Evolutionary conservation across 352 stramenopile species (phyloP).

Genomic region (Globisporangium takayamanum): DNA sequence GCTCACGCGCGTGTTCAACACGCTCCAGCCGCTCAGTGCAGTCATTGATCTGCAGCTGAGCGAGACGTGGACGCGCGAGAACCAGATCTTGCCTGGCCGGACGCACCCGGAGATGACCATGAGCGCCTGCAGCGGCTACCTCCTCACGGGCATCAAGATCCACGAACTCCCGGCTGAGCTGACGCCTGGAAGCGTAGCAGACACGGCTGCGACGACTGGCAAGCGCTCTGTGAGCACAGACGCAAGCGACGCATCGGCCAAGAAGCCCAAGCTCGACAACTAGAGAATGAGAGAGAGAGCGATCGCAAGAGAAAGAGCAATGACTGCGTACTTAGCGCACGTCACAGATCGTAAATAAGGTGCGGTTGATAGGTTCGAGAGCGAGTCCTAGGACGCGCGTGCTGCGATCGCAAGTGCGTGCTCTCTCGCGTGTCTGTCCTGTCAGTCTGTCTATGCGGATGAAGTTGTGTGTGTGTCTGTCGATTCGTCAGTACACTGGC

Average conservation of each 20-base stretch:
- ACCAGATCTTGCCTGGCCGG: slow-evolving; percentile 90
- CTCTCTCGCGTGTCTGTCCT: too few relatives aligned
- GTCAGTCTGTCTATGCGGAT: not conserved
- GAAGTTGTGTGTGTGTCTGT: not conserved
- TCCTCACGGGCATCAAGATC: slow-evolving; percentile 93
- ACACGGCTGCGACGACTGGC: not conserved
- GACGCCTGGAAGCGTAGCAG: not conserved
- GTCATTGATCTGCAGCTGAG: slow-evolving; percentile 93
- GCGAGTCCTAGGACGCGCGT: too few relatives aligned
- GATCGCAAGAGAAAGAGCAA: not conserved
- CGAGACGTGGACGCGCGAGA: slow-evolving; percentile 94
- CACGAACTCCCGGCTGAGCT: slow-evolving; percentile 16
- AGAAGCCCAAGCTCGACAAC: slow-evolving; percentile 16
- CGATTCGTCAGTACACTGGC: not conserved
- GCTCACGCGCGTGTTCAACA: slow-evolving; percentile 86
- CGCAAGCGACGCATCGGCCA: not conserved
- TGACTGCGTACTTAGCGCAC: not conserved
- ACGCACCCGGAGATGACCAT: slow-evolving; percentile 97
- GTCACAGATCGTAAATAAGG: not conserved
- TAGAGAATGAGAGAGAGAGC: not conserved
- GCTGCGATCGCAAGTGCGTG: too few relatives aligned
- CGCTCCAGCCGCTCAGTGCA: slow-evolving; percentile 85
- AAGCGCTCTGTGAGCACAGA: not conserved
- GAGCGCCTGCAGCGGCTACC: slow-evolving; percentile 93
- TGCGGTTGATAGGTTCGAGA: too few relatives aligned